Conservation (phyloP, 768 basidiomycete species). For the Hydnomerulius pinastri region DNA sequence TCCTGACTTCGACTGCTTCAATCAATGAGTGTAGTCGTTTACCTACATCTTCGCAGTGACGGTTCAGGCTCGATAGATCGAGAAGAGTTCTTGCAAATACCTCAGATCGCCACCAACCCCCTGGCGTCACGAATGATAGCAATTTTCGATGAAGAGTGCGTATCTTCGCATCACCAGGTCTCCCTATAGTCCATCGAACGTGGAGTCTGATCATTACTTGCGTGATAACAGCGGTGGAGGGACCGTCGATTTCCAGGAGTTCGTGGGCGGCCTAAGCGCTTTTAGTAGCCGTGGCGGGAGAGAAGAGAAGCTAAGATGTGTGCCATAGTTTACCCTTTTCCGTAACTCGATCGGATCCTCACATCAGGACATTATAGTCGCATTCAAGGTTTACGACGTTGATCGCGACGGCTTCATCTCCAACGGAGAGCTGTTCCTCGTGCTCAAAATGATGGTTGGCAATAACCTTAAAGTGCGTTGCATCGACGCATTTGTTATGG, state of each 20-base stretch:
- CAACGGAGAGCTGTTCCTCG: slow-evolving; percentile 97
- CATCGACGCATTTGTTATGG: neutral
- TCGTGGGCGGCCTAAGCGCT: slow-evolving; percentile 95
- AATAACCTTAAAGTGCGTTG: slow-evolving; percentile 88
- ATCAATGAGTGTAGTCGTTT: neutral
- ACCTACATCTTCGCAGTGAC: slow-evolving; percentile 54
- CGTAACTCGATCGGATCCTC: neutral
- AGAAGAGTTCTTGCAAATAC: slow-evolving; percentile 98
- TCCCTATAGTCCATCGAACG: neutral
- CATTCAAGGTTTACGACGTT: slow-evolving; percentile 99
- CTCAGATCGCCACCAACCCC: slow-evolving; percentile 97
- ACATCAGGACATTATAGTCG: slow-evolving; percentile 57
- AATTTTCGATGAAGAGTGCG: slow-evolving; percentile 99
- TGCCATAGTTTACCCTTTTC: slow-evolving; percentile 32
- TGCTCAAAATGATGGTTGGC: slow-evolving; percentile 99
- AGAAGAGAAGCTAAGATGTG: slow-evolving; percentile 95
- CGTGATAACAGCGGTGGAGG: slow-evolving; percentile 78
- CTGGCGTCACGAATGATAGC: slow-evolving; percentile 97
- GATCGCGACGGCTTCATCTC: slow-evolving; percentile 98
- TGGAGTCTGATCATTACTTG: neutral
- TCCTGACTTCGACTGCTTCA: too few relatives aligned
- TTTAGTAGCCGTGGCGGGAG: slow-evolving; percentile 96
- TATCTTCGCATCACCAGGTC: slow-evolving; percentile 22
- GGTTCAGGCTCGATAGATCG: slow-evolving; percentile 98
- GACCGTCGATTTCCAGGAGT: slow-evolving; percentile 99